These are phyloP conservation scores for Toxicodendron radicans DNA, from an alignment of 345 rosid species.

Conservation along the genomic window DNA sequence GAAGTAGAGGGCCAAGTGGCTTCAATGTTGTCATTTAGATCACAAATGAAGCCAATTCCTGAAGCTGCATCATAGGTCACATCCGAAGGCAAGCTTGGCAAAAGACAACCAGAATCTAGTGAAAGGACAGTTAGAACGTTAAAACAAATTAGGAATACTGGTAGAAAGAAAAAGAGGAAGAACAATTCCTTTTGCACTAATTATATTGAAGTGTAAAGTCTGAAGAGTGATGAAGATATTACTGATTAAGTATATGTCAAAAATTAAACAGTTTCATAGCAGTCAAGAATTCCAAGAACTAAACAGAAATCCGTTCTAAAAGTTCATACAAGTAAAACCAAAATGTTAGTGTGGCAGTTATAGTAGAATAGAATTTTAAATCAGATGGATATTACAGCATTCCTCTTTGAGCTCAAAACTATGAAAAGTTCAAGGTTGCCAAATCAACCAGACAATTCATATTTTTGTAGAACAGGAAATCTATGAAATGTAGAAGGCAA, in stretches of 20 bases:
- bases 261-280: not conserved
- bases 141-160: not conserved
- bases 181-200: not conserved
- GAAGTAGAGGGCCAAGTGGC: constrained; percentile 57
- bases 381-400: not conserved
- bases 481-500: not conserved
- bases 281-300: not conserved
- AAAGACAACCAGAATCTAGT: constrained; percentile 57
- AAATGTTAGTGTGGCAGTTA: not conserved
- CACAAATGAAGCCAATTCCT: constrained; percentile 60
- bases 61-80: constrained; percentile 47
- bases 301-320: not conserved
- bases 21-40: constrained; percentile 60
- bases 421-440: not conserved
- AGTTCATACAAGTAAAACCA: not conserved
- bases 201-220: not conserved
- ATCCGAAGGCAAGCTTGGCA: constrained; percentile 62
- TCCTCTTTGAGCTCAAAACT: not conserved
- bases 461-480: not conserved
- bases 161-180: not conserved
- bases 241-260: not conserved
- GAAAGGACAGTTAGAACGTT: not conserved
- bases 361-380: not conserved
- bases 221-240: not conserved
- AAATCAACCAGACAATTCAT: not conserved